These are phyloP conservation scores for Acidiella bohemica DNA, from an alignment of 495 filamentous ascomycete genomes.

Conservation along the genomic window DNA sequence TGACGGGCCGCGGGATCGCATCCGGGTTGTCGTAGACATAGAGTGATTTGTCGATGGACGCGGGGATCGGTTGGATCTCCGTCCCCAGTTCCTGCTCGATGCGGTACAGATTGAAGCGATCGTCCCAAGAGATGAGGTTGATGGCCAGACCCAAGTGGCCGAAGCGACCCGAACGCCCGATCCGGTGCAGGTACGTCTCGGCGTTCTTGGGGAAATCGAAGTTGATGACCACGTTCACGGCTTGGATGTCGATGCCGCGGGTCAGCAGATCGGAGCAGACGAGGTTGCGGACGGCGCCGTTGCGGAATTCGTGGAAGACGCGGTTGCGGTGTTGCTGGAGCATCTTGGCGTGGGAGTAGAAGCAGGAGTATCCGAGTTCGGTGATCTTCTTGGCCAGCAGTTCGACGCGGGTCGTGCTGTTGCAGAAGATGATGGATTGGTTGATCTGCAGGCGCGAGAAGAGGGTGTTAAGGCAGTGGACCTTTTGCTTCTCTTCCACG, in stretches of 20 bases:
- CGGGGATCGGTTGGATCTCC: slow-evolving; percentile 91
- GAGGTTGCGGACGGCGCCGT: slow-evolving; percentile 91
- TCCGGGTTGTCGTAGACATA: slow-evolving; percentile 97
- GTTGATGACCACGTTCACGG: slow-evolving; percentile 99
- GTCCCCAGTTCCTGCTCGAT: slow-evolving; percentile 96
- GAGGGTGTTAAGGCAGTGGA: slow-evolving; percentile 95
- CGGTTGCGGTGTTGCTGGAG: slow-evolving; percentile 93
- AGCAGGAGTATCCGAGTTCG: slow-evolving; percentile 96
- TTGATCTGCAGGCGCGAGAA: slow-evolving; percentile 99
- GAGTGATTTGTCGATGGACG: slow-evolving; percentile 89
- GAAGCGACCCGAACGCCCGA: slow-evolving; percentile 93
- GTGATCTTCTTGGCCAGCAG: slow-evolving; percentile 98
- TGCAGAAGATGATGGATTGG: slow-evolving; percentile 99
- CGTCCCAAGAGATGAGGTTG: slow-evolving; percentile 98
- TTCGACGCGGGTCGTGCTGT: slow-evolving; percentile 96
- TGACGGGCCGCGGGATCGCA: slow-evolving; percentile 69
- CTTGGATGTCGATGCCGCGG: slow-evolving; percentile 98
- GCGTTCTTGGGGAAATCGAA: slow-evolving; percentile 99
- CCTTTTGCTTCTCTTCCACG: slow-evolving; percentile 98
- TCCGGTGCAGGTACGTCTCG: slow-evolving; percentile 97
- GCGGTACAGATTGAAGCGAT: slow-evolving; percentile 96
- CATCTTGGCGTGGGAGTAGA: slow-evolving; percentile 98
- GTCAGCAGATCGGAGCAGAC: slow-evolving; percentile 97
- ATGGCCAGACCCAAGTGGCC: slow-evolving; percentile 95
- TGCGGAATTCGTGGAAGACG: slow-evolving; percentile 98